A percentile compares a stretch with the other conserved stretches of the same genome.
Evolutionary conservation across 108 stramenopile genomes (phyloP).

Genomic region (Conticribra guillardii): DNA sequence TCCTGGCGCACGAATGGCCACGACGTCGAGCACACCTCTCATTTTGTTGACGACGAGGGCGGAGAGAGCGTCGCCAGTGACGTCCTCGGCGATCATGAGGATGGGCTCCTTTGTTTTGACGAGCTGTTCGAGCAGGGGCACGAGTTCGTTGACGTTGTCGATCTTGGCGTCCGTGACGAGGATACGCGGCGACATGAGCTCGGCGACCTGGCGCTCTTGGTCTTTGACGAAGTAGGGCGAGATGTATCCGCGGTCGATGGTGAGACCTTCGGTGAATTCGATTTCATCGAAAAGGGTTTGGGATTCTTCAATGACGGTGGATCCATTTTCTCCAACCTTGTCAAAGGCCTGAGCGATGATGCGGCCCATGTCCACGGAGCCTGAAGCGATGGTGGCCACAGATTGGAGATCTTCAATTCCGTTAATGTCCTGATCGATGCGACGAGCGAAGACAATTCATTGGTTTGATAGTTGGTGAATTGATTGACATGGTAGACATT

Average conservation of each 20-base stretch:
- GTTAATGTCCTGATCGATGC: slow-evolving; percentile 66
- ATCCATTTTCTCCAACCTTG: slow-evolving; percentile 96
- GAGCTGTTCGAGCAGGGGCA: slow-evolving; percentile 94
- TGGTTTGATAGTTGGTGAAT: background rate
- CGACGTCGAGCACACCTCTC: slow-evolving; percentile 96
- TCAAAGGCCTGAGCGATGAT: slow-evolving; percentile 96
- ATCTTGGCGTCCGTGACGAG: slow-evolving; percentile 97
- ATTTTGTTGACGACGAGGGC: slow-evolving; percentile 99
- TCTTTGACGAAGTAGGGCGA: slow-evolving; percentile 99
- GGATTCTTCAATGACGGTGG: slow-evolving; percentile 95
- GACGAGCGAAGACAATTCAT: background rate
- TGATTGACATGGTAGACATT: too few species aligned
- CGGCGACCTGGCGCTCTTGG: slow-evolving; percentile 94
- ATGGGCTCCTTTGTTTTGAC: slow-evolving; percentile 96
- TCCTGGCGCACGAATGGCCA: slow-evolving; percentile 95
- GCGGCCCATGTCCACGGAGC: slow-evolving; percentile 90
- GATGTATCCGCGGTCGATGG: slow-evolving; percentile 96
- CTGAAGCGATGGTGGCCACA: slow-evolving; percentile 95
- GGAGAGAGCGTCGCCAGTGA: slow-evolving; percentile 95
- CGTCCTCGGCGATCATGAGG: slow-evolving; percentile 96
- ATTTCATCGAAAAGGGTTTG: slow-evolving; percentile 95
- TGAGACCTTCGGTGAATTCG: slow-evolving; percentile 98
- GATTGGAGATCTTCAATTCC: slow-evolving; percentile 89
- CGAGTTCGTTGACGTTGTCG: slow-evolving; percentile 93
- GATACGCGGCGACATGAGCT: slow-evolving; percentile 80